Evolutionary conservation across 306 rosid genomes (phyloP), one percentile per base, ranked within the genome.

Genomic region (Quercus variabilis): DNA sequence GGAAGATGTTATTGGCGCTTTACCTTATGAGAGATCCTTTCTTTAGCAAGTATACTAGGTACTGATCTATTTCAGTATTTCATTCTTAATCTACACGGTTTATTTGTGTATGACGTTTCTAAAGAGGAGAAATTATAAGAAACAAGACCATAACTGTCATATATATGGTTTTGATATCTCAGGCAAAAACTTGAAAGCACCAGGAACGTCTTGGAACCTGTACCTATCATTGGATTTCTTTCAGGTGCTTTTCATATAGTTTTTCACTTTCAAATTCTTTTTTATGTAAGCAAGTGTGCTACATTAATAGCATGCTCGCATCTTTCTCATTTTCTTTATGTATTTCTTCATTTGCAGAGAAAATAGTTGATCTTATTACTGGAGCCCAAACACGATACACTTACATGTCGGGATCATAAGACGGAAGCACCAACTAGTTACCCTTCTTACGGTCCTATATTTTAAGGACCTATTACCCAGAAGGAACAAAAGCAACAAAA

Each of bases 1-100:
- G 98, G 68, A 96, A 88, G 94, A 72, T 96, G 81, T 64, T 90
- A 26, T 91, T 89, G 91, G 91, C 82, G 52, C 93, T 96, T 81
- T 96, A 93, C 90, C 85, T 96, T 76, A 87, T 96, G 99, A 90
- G 98, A 87, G 98, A 96, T 85, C 99, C 99, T 21, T 93, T 96
- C 86, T 96, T 96, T 81, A 87, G 78, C 94, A 89, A 88, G 87
- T 89, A 87, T 82, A 93, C 92, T 46, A 90, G 99, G 99, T 92
- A 81, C 6, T 18, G 18, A 65, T 70, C 62, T 58, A 20, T 60
- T 82, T 65, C 72, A 41, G 31, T 6, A 19, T 57, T 74, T 1
- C 57, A 62, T 35, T 71, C 41, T 6, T 28, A 1, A 10, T 38
- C 13, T 5, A 64, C 6, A 18, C 55, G 2, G 55, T 15, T n/a